Conservation (phyloP, 306 rosid genomes). For the Fragaria ananassa region DNA sequence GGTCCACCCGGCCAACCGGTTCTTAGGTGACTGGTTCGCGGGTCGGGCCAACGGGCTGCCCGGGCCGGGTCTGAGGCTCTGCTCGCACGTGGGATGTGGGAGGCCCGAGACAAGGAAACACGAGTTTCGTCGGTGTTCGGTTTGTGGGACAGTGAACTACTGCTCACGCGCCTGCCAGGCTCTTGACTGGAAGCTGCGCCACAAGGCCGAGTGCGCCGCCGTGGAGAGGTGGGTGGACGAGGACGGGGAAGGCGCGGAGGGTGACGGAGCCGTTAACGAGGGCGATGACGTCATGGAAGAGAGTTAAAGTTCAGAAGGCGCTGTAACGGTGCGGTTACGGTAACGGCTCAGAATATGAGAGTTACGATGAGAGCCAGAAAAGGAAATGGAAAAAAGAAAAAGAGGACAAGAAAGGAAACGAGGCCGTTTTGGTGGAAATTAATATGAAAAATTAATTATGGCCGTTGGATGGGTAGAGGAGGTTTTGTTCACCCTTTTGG, state of each 20-base stretch:
- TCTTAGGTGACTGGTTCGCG: constrained; percentile 68
- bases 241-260: constrained; percentile 44
- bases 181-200: constrained; percentile 90
- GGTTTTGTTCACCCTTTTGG: constrained; percentile 11
- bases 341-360: constrained; percentile 19
- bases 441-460: constrained; percentile 16
- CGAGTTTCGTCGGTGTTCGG: constrained; percentile 90
- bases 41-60: constrained; percentile 28
- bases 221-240: constrained; percentile 70
- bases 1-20: constrained; percentile 62
- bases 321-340: not conserved
- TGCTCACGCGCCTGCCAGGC: constrained; percentile 99
- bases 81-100: constrained; percentile 88
- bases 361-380: not conserved
- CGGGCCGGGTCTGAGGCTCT: constrained; percentile 53
- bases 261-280: constrained; percentile 32
- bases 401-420: constrained; percentile 8
- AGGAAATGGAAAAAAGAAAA: not conserved
- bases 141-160: constrained; percentile 75
- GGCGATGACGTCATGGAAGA: constrained; percentile 35
- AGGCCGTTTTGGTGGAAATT: constrained; percentile 34
- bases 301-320: constrained; percentile 25
- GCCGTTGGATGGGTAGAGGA: constrained; percentile 22
- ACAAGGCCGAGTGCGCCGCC: constrained; percentile 69
- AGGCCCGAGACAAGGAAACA: constrained; percentile 82